A percentile compares a stretch with the other conserved stretches of the same genome.
These are phyloP conservation scores for Phaseolus lunatus DNA, from an alignment of 306 rosid genomes.

Conservation along the genomic window DNA sequence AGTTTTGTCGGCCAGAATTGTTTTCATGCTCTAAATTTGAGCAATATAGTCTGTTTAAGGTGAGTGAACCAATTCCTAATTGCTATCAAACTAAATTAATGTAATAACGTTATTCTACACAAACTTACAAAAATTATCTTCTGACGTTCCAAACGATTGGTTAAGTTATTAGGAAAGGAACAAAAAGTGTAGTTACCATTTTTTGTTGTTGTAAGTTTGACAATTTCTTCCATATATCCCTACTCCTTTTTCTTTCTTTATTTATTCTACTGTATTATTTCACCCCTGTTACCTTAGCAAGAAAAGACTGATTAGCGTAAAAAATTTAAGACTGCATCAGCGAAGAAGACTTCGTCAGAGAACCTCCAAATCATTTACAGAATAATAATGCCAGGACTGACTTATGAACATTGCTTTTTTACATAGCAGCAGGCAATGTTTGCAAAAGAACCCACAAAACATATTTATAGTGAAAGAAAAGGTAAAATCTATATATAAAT, in stretches of 20 bases:
- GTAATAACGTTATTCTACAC: neutral
- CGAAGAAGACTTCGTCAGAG: constrained; percentile 34
- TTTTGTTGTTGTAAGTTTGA: neutral
- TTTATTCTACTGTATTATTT: neutral
- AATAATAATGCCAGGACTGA: constrained; percentile 18
- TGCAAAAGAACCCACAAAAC: neutral
- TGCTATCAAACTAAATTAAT: neutral
- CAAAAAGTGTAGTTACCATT: neutral
- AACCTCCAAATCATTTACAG: constrained; percentile 10
- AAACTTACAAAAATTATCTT: neutral
- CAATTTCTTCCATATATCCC: neutral
- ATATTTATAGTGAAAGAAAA: neutral
- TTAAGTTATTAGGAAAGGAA: neutral
- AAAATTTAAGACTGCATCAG: neutral
- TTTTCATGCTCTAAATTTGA: neutral
- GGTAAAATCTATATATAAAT: neutral
- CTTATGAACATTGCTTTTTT: constrained; percentile 29
- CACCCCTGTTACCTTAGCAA: neutral
- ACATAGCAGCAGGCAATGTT: neutral
- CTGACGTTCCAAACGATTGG: neutral
- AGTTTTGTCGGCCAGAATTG: neutral
- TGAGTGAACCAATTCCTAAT: neutral
- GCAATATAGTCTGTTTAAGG: neutral
- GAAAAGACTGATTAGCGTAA: constrained; percentile 19
- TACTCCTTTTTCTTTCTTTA: neutral